A percentile compares a stretch with the other conserved stretches of the same genome.
phyloP scores from a whole-genome alignment of 2,329 filamentous ascomycete species.

The Karstenula rhodostoma region DNA sequence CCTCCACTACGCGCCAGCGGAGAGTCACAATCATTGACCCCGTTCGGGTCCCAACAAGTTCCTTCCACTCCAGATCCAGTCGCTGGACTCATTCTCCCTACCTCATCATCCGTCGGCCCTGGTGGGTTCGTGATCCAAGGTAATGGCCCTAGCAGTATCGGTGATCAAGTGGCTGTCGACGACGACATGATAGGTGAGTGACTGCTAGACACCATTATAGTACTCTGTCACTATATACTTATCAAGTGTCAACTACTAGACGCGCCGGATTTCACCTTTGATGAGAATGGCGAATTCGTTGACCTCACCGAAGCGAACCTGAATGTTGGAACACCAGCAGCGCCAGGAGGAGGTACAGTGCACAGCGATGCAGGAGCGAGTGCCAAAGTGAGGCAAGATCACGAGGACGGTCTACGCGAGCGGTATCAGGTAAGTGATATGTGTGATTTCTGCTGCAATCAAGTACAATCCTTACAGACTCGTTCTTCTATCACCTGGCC shows the following conservation, averaged over 20 bases:
- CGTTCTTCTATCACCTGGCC: conserved; percentile 14
- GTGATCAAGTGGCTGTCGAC: conserved; percentile 25
- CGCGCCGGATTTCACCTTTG: conserved; percentile 68
- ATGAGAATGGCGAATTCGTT: conserved; percentile 67
- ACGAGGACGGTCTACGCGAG: conserved; percentile 50
- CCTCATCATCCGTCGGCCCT: conserved; percentile 54
- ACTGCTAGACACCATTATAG: not conserved
- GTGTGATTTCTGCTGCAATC: conserved; percentile 8
- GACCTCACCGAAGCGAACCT: conserved; percentile 48
- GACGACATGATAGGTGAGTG: conserved; percentile 12
- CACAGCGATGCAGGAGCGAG: conserved; percentile 47
- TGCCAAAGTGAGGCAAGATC: conserved; percentile 52
- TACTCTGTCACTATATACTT: conserved; percentile 27
- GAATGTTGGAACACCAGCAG: conserved; percentile 26
- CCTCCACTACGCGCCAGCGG: conserved; percentile 42
- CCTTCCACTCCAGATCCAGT: conserved; percentile 31
- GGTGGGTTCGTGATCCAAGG: conserved; percentile 53
- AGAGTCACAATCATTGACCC: conserved; percentile 50
- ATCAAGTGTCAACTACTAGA: conserved; percentile 52
- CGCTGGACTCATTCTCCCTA: conserved; percentile 56
- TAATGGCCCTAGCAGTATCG: conserved; percentile 49
- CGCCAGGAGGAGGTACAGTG: conserved; percentile 21
- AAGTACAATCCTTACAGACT: conserved; percentile 15
- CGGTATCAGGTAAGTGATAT: conserved; percentile 47
- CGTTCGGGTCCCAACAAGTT: conserved; percentile 40